Base-by-base conservation (phyloP, 768 basidiomycete genomes). In the Lactifluus piperatus region DNA sequence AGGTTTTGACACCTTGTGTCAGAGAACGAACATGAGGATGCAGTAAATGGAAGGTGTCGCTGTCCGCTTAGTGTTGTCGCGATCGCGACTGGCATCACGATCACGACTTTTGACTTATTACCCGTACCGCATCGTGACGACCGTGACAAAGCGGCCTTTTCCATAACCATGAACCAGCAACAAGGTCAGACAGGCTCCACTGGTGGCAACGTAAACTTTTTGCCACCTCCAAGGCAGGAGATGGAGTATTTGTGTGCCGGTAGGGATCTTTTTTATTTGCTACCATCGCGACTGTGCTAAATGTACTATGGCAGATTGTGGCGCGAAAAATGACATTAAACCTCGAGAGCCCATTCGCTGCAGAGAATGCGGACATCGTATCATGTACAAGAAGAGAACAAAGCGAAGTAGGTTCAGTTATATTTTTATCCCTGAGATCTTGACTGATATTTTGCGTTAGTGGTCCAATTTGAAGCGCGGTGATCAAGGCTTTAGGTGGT, bases 371-470 rank as follows among this genome's bases (percentile, higher is more conserved):
- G 95, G 95, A 3, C 95, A 97, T 72, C 84, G 95, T 53, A 95
- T 98, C 71, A 94, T 98, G 91, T 97, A 97, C 75, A 98, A 98
- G 75, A 97, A 94, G 73, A 77, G 95, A 67, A 95, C 94, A 24
- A 90, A 81, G 69, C 79, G 92, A 78, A 94, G 95, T 97, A 67
- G 70, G 93, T 76, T 20, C 53, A 34, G 55, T 45, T 13, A 22
- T 34, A 34, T 58, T 48, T 36, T 7, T 37, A 50, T 10, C 43
- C 36, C 5, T 6, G 14, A 44, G n/a, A 26, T 45, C 49, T n/a
- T 46, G 29, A 8, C 20, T 9, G 27, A 11, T 13, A 32, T 20
- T 48, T 55, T 43, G 64, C 56, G 18, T 65, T n/a, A 87, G 86
- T 88, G 86, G 86, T 88, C 2, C 86, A 88, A 75, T 87, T 88